Evolutionary conservation across 2,329 filamentous ascomycete genomes (phyloP).

Genomic region (Aspergillus sp.): DNA sequence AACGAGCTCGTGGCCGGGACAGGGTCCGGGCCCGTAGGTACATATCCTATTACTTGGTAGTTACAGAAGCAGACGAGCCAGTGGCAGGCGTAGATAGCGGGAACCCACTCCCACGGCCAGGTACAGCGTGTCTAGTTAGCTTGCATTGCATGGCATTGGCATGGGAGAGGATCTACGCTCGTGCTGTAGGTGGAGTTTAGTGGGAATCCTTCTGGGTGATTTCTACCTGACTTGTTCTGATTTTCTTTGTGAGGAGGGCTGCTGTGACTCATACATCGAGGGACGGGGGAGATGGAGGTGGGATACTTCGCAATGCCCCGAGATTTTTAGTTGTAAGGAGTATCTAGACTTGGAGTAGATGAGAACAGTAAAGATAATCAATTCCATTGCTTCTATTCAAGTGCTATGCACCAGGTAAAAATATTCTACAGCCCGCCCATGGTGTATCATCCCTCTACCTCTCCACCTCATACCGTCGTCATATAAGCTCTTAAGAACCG

Average conservation of each 20-base stretch:
- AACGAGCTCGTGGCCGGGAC: background rate
- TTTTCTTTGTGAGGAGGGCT: background rate
- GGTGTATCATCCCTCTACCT: background rate
- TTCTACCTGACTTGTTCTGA: constrained; percentile 6
- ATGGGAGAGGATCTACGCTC: constrained; percentile 10
- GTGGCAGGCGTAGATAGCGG: background rate
- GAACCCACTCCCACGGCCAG: background rate
- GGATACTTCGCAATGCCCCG: constrained; percentile 16
- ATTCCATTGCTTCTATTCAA: constrained; percentile 2
- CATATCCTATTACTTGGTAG: background rate
- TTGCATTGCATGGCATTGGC: constrained; percentile 23
- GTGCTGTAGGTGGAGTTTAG: constrained; percentile 11
- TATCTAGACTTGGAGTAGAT: background rate
- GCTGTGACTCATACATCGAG: constrained; percentile 14
- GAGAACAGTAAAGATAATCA: background rate
- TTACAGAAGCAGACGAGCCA: background rate
- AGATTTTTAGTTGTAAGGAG: background rate
- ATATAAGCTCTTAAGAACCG: background rate
- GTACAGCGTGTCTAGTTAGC: constrained; percentile 11
- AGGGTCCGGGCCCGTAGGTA: background rate
- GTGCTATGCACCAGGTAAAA: background rate
- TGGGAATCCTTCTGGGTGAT: constrained; percentile 7
- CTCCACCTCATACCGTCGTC: background rate
- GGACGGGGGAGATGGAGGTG: constrained; percentile 5
- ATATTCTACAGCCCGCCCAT: constrained; percentile 6